Percentiles rank a stretch among this genome's conserved stretches.
Conservation (phyloP, 2,329 filamentous ascomycete genomes). For the Pseudocercospora pini-densiflorae region DNA sequence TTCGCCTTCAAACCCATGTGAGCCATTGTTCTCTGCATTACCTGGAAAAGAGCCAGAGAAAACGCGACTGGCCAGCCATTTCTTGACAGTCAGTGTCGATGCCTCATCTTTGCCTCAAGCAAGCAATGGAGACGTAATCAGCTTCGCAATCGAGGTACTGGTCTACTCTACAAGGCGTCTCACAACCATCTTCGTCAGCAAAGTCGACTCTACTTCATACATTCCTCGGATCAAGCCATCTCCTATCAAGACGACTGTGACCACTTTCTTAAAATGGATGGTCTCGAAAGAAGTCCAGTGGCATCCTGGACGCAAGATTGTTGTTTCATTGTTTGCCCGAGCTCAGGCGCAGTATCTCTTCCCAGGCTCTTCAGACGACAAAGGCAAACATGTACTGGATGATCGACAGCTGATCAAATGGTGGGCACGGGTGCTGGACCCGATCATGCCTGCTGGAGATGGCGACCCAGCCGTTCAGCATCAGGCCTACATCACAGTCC, state of each 20-base stretch:
- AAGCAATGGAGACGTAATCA: slow-evolving; percentile 60
- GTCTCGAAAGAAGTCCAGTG: slow-evolving; percentile 64
- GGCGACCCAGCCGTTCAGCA: slow-evolving; percentile 45
- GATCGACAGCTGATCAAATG: slow-evolving; percentile 89
- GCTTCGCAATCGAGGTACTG: slow-evolving; percentile 84
- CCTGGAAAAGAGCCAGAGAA: slow-evolving; percentile 72
- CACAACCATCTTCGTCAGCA: slow-evolving; percentile 92
- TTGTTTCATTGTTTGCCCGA: slow-evolving; percentile 89
- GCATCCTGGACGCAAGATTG: slow-evolving; percentile 49
- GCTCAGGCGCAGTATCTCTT: slow-evolving; percentile 95
- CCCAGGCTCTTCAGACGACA: slow-evolving; percentile 84
- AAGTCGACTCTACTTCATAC: slow-evolving; percentile 95
- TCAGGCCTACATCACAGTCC: slow-evolving; percentile 82
- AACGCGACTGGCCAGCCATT: slow-evolving; percentile 89
- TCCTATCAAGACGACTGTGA: slow-evolving; percentile 74
- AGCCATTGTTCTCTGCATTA: slow-evolving; percentile 78
- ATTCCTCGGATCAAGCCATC: slow-evolving; percentile 70
- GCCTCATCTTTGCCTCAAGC: slow-evolving; percentile 24
- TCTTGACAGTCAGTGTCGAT: slow-evolving; percentile 60
- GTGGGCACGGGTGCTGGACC: slow-evolving; percentile 91
- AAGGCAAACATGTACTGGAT: slow-evolving; percentile 86
- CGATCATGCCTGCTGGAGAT: slow-evolving; percentile 58
- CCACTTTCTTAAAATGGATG: slow-evolving; percentile 76
- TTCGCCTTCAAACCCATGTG: slow-evolving; percentile 75
- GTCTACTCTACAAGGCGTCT: slow-evolving; percentile 80